Conservation (phyloP, 768 basidiomycete species). For the Boletus pseudopeckii region DNA sequence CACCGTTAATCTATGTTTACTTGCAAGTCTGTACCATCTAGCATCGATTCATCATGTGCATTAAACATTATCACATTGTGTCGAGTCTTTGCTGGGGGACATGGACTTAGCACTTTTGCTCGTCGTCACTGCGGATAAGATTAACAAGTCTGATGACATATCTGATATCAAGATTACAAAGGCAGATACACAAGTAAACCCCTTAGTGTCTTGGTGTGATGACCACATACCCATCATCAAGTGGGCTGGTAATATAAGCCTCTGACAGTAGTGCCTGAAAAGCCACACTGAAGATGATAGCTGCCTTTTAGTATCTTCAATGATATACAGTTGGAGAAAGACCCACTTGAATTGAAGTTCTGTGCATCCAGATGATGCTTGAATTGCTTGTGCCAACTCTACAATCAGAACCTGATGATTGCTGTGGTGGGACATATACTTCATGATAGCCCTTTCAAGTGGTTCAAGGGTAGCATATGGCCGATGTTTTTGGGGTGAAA, state of each 20-base stretch:
- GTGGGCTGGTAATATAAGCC: conserved; percentile 30
- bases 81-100: background rate
- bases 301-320: background rate
- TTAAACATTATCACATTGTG: conserved; percentile 1
- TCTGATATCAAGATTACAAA: background rate
- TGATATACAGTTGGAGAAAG: background rate
- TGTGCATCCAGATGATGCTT: conserved; percentile 13
- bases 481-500: conserved; percentile 19
- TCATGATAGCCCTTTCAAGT: conserved; percentile 18
- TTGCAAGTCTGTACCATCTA: conserved; percentile 21
- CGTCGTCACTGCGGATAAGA: background rate
- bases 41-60: conserved; percentile 15
- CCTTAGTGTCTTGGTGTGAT: conserved; percentile 27
- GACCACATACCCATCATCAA: conserved; percentile 28
- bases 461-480: conserved; percentile 19
- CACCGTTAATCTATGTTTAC: conserved; percentile 45
- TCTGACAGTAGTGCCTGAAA: conserved; percentile 23
- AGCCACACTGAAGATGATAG: conserved; percentile 10
- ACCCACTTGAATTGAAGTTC: conserved; percentile 22
- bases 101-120: background rate
- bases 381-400: conserved; percentile 16
- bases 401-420: background rate
- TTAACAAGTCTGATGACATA: background rate
- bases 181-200: background rate
- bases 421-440: conserved; percentile 11